Base-by-base conservation (phyloP, 2,329 filamentous ascomycete species). In the Pseudogymnoascus sp. region DNA sequence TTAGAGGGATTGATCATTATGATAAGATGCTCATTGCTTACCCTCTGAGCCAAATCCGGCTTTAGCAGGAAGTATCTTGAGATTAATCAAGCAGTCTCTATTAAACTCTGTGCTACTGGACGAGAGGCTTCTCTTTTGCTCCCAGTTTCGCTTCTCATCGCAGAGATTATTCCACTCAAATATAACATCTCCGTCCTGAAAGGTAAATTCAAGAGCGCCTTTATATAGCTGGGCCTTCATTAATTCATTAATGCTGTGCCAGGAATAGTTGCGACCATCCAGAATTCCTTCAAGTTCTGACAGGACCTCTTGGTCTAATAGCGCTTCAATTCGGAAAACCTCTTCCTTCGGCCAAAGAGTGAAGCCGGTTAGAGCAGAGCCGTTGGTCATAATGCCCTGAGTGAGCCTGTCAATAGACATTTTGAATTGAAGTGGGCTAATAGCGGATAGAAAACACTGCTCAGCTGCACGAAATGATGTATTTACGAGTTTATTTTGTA, bases 121-220 rank as follows among this genome's bases (percentile, higher is more conserved):
- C 39, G 29, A 66, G 13, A 65, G 61, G 39, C 33, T 31, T 29
- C 62, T 31, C 18, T 63, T 64, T 60, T 48, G 58, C 45, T 66
- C 64, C 59, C 21, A 66, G 39, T 48, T 31, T 58, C 45, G 61
- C 58, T 65, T 66, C 58, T 66, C 29, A 48, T 65, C 27, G 37
- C 37, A 66, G 25, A 66, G 60, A 52, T 64, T 65, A 52, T 66
- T 66, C 60, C 13, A 66, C 52, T 66, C 29, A 39, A 66, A 66
- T 27, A 66, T 31, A 37, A 66, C 37, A 59, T 66, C 59, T 60
- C 62, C 13, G 55, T 64, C 36, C 35, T 59, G 13, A 31, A 39
- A 58, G 29, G 59, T 62, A 42, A 62, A 65, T 59, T 66, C 42
- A 39, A 66, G 64, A 40, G 27, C 39, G 4, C 59, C 61, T 61